These are phyloP conservation scores for Myxozyma mucilagina DNA, from an alignment of 805 yeast genomes.

Conservation along the genomic window DNA sequence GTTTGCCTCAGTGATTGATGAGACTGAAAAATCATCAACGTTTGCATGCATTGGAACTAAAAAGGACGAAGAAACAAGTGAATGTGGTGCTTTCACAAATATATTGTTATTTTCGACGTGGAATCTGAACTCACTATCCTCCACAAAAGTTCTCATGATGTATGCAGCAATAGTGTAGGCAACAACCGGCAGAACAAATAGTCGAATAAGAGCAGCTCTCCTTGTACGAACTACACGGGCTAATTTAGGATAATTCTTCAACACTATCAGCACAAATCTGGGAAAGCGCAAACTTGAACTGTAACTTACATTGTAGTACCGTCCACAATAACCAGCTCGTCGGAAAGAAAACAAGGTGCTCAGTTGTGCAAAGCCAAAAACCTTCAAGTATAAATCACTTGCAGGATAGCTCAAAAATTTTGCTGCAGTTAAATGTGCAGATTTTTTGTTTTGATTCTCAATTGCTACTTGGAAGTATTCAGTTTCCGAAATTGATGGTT, in stretches of 20 bases:
- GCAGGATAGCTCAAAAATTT: background rate
- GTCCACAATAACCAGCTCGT: no score
- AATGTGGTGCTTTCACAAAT: background rate
- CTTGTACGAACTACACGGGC: background rate
- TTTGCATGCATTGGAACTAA: background rate
- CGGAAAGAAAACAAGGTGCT: no score
- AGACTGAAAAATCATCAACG: constrained; percentile 1
- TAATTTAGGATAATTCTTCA: background rate
- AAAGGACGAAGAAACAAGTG: background rate
- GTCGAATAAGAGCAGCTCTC: background rate
- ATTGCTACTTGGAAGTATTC: background rate
- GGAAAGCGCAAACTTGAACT: no score
- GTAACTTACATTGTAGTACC: no score
- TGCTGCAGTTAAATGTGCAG: no score
- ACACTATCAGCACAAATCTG: background rate
- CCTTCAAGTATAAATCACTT: background rate
- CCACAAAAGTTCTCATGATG: background rate
- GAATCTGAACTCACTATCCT: background rate
- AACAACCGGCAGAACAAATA: background rate
- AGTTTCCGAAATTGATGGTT: background rate
- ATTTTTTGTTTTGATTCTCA: no score
- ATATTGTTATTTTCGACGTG: constrained; percentile 5
- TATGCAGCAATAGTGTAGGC: background rate
- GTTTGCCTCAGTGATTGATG: constrained; percentile 1
- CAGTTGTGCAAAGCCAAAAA: background rate